Conservation (phyloP, 257 asterid species). For the Leptodermis oblonga region DNA sequence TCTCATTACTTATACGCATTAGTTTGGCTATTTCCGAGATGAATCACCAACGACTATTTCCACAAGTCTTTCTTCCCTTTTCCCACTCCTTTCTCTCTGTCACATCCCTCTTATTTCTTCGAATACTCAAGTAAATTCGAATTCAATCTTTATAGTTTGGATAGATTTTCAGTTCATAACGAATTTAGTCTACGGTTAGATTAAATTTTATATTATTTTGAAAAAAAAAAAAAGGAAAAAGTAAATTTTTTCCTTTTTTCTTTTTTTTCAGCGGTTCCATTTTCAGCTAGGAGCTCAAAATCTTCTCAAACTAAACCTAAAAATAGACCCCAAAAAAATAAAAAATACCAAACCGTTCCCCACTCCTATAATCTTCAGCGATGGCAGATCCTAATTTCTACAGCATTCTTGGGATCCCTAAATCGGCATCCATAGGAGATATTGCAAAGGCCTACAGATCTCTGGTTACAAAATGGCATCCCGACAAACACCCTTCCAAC, state of each 20-base stretch:
- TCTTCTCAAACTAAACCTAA: no score
- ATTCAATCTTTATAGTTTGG: no score
- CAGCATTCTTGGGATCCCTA: constrained; percentile 60
- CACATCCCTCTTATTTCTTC: no score
- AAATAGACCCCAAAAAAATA: not conserved
- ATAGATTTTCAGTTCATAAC: no score
- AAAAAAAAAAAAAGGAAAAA: no score
- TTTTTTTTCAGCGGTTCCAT: not conserved
- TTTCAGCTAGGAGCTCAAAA: no score
- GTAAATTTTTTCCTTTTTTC: constrained; percentile 6
- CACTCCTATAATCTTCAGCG: not conserved
- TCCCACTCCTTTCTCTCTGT: not conserved
- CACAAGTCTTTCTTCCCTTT: not conserved
- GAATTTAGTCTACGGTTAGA: no score
- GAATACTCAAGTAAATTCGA: no score
- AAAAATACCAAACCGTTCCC: no score
- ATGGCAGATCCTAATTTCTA: constrained; percentile 69
- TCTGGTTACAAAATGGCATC: constrained; percentile 77
- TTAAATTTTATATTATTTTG: no score
- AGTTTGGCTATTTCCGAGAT: no score
- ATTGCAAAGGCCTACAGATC: constrained; percentile 70
- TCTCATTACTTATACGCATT: no score
- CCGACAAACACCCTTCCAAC: constrained; percentile 63
- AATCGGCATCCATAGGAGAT: constrained; percentile 65
- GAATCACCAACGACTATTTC: constrained; percentile 21